phyloP scores from a whole-genome alignment of 78 protist species.

The Dictyostelium citrinum region DNA sequence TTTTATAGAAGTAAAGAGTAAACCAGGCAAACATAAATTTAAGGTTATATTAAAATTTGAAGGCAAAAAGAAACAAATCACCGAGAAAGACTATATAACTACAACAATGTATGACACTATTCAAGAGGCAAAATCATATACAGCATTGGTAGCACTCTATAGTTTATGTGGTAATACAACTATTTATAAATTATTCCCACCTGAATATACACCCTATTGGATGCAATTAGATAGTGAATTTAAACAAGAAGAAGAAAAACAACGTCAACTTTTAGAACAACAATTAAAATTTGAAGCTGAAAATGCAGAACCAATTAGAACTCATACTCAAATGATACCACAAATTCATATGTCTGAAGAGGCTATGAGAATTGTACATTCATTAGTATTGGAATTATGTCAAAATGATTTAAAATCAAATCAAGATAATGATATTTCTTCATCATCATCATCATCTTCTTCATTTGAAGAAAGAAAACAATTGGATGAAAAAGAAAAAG shows the following conservation, averaged over 20 bases:
- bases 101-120: neutral
- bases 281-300: neutral
- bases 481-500: constrained; percentile 31
- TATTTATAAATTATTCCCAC: constrained; percentile 57
- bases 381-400: constrained; percentile 13
- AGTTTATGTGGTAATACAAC: constrained; percentile 40
- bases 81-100: neutral
- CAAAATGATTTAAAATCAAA: neutral
- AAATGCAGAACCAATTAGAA: constrained; percentile 1
- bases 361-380: constrained; percentile 43
- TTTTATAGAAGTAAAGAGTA: neutral
- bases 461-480: neutral
- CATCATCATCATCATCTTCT: neutral
- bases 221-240: neutral
- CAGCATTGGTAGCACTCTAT: constrained; percentile 53
- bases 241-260: neutral
- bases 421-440: neutral
- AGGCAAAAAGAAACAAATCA: constrained; percentile 50
- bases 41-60: constrained; percentile 38
- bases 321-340: constrained; percentile 39
- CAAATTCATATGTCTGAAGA: constrained; percentile 56
- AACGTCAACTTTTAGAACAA: neutral
- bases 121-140: constrained; percentile 31
- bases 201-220: constrained; percentile 55
- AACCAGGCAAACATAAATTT: neutral